Base-by-base conservation (phyloP, 2,329 filamentous ascomycete species). In the Metarhizium humberi region DNA sequence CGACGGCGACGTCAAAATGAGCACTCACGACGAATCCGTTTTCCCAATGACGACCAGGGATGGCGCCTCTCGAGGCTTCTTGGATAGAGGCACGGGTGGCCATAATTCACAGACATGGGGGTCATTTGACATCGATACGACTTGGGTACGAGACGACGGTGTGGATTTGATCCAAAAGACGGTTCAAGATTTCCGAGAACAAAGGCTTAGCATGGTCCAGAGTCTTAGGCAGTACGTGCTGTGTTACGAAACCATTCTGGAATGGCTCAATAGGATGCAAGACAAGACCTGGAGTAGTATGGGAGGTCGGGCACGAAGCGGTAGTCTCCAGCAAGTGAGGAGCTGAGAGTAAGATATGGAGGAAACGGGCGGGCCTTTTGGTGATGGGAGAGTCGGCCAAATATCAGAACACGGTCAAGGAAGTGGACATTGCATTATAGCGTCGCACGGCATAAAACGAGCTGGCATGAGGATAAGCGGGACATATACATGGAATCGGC, bases 151-250 rank as follows among this genome's bases (percentile, higher is more conserved):
- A 14, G 78, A 87, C 58, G 83, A 89, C 50, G 78, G 82, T 30
- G 67, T 88, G 2, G 94, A 99, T 68, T 71, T 97, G 57, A 85
- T 99, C 50, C 85, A 89, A 59, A 85, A 84, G 67, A 94, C 92
- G 0, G 92, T 99, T 1, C 88, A 94, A 63, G 91, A 96, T 63
- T 96, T 99, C 70, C 79, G 94, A 55, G 77, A 80, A 51, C 94
- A 99, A 73, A 78, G 94, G 60, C 73, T 96, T 20, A 96, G 91
- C 71, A 99, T 97, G 92, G 92, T 99, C 47, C 94, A 97, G 71
- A 96, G 88, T 64, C 74, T 97, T 56, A 79, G 90, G 58, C 94
- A 99, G 69, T 97, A 88, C 72, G 92, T 96, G 51, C 82, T 99
- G 38, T 99, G 94, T 70, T 99, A 99, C 69, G 94, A 99, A 74